Evolutionary conservation across 148 eudicot genomes (phyloP), one percentile per base, ranked within the genome.

Genomic region (Rhododendron henanense): DNA sequence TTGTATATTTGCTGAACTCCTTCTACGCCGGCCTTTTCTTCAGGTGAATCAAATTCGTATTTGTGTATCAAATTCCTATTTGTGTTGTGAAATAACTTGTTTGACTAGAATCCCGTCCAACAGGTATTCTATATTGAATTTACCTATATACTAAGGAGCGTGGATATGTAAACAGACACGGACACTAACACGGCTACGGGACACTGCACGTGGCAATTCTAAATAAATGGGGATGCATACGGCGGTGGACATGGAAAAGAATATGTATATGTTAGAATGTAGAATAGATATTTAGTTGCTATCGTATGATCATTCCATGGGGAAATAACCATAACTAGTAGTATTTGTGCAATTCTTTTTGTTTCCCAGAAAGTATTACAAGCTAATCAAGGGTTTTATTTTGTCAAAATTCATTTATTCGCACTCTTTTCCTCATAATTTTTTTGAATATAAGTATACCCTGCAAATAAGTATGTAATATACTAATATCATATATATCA

Each of bases 1-100:
- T 67, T 97, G 99, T 88, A 96, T 97, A 53, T 97, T 97, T 91
- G 98, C 99, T 83, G 98, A 97, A 88, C 96, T 97, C 71, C 92
- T 97, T 48, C 81, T 97, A 44, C 94, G 99, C 33, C 91, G 95
- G 82, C 99, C 99, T 35, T 97, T 97, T 88, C 89, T 97, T 85
- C 99, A 94, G 94, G 99, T 94, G 25, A 88, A 81, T 84, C 2
- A 71, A 71, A 71, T 13, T 71, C 18, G 7, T 71, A 71, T 71
- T 71, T n/a, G 15, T 25, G 6, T 31, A 81, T 84, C 2, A 71
- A 71, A 71, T 13, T 71, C 39, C 39, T 33, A 71, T 71, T 33
- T 25, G 16, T 25, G 6, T 31, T 71, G 37, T 31, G 39, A 6
- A 35, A 67, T 10, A 67, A 10, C 15, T 67, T 23, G 31, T 67